Evolutionary conservation across 345 rosid genomes (phyloP).

Genomic region (Garcia nutans): DNA sequence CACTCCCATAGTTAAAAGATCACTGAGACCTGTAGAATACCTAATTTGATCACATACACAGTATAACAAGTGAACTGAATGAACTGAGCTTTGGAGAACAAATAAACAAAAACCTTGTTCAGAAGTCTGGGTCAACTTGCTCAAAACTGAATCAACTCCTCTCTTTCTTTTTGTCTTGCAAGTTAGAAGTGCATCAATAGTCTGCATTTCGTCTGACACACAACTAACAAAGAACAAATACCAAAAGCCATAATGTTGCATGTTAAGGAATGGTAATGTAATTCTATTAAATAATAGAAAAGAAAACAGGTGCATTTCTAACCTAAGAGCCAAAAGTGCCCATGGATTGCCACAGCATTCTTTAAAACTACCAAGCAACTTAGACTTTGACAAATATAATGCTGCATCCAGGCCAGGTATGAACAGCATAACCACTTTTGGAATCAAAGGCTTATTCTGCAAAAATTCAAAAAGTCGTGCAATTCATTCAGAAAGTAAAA

Average conservation of each 20-base stretch:
- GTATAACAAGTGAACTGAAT: neutral
- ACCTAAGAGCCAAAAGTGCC: constrained; percentile 83
- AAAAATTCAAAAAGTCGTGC: constrained; percentile 26
- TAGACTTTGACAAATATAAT: constrained; percentile 71
- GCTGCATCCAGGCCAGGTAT: constrained; percentile 93
- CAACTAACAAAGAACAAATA: constrained; percentile 55
- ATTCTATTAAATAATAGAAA: neutral
- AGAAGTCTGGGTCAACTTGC: constrained; percentile 31
- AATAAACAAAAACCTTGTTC: constrained; percentile 51
- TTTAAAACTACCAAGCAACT: constrained; percentile 61
- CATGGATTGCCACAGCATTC: constrained; percentile 69
- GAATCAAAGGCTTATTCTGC: constrained; percentile 92
- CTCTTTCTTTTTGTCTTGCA: constrained; percentile 75
- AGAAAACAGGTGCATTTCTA: constrained; percentile 30
- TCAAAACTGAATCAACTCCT: constrained; percentile 31
- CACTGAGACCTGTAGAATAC: neutral
- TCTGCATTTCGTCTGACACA: constrained; percentile 76
- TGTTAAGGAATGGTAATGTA: neutral
- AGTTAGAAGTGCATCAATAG: constrained; percentile 76
- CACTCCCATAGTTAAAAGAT: constrained; percentile 1
- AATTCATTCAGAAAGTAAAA: neutral
- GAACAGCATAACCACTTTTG: constrained; percentile 85
- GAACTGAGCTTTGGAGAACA: neutral
- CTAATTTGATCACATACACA: constrained; percentile 5
- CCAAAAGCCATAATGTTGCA: constrained; percentile 22